Base-by-base conservation (phyloP, 2,329 filamentous ascomycete species). In the Penicillium sp. region DNA sequence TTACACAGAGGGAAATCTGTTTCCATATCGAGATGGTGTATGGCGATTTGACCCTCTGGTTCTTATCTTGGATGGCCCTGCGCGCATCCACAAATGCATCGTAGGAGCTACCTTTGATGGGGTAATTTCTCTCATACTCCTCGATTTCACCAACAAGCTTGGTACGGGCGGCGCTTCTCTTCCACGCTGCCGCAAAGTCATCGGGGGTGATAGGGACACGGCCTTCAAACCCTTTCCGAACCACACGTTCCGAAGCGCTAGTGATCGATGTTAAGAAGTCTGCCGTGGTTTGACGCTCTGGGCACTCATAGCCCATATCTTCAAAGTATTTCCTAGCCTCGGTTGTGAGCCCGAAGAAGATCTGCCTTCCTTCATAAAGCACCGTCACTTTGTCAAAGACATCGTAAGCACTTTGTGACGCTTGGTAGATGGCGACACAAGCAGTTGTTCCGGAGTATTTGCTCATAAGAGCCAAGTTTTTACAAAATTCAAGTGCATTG, bases 221-320 rank as follows among this genome's bases (percentile, higher is more conserved):
- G 56, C 79, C 71, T 67, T 89, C 86, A 70, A 82, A 86, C 0
- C 87, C 87, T 1, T 77, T 62, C 3, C 78, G 77, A 0, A 83
- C 73, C 27, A 77, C 72, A 37, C 87, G 78, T 70, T 89, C 86
- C 0, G 72, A 66, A 0, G 85, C 82, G 62, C 86, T 88, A 0
- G 87, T 89, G 48, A 89, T 77, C 0, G 84, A 86, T 0, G 87
- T 89, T 5, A 89, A 74, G 67, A 89, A 90, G 66, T 90, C 87
- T 4, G 83, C 84, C 0, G 83, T 86, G 0, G 86, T 89, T 67
- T 89, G 86, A 3, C 87, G 80, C 2, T 80, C 72, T 0, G 87
- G 86, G 19, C 61, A 35, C 13, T 37, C n/a, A 12, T 29, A 54
- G 13, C 89, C 89, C 69, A 88, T 80, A 6, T 80, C 74, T 66